Percentiles rank a stretch among this genome's conserved stretches.
phyloP scores from a whole-genome alignment of 768 basidiomycete species.

The Lentinus brumalis region DNA sequence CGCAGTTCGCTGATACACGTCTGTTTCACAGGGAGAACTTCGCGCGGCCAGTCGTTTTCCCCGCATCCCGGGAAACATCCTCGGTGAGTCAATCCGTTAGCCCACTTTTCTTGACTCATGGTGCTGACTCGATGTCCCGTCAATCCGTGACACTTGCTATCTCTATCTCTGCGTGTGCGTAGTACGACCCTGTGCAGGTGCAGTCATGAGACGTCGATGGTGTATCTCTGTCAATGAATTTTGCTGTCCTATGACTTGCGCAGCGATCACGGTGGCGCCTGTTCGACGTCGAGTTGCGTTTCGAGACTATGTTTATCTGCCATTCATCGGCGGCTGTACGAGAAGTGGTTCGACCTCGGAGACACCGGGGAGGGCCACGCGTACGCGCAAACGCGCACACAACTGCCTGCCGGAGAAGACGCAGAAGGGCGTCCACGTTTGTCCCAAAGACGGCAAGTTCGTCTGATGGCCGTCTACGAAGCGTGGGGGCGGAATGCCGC shows the following conservation, averaged over 20 bases:
- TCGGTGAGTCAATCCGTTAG: constrained; percentile 28
- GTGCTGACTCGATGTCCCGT: constrained; percentile 1
- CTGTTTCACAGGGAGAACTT: constrained; percentile 56
- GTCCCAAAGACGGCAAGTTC: constrained; percentile 9
- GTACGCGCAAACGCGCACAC: not conserved
- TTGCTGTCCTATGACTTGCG: constrained; percentile 12
- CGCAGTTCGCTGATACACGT: constrained; percentile 8
- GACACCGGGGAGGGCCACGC: not conserved
- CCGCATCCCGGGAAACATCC: constrained; percentile 41
- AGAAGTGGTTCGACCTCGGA: constrained; percentile 4
- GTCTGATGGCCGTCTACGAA: constrained; percentile 9
- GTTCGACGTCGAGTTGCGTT: not conserved
- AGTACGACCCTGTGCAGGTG: constrained; percentile 11
- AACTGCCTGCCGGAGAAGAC: constrained; percentile 15
- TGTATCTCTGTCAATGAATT: constrained; percentile 4
- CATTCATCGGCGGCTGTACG: constrained; percentile 17
- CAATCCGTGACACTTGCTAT: not conserved
- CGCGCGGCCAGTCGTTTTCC: constrained; percentile 67
- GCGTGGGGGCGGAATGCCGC: constrained; percentile 7
- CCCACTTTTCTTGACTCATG: constrained; percentile 7
- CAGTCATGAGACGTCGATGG: constrained; percentile 6
- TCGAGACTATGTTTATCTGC: constrained; percentile 13
- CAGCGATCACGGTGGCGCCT: not conserved
- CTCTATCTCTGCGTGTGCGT: not conserved
- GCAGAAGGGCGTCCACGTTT: constrained; percentile 1